phyloP scores from a whole-genome alignment of 2,329 filamentous ascomycete genomes.

The Stachybotrys elegans region DNA sequence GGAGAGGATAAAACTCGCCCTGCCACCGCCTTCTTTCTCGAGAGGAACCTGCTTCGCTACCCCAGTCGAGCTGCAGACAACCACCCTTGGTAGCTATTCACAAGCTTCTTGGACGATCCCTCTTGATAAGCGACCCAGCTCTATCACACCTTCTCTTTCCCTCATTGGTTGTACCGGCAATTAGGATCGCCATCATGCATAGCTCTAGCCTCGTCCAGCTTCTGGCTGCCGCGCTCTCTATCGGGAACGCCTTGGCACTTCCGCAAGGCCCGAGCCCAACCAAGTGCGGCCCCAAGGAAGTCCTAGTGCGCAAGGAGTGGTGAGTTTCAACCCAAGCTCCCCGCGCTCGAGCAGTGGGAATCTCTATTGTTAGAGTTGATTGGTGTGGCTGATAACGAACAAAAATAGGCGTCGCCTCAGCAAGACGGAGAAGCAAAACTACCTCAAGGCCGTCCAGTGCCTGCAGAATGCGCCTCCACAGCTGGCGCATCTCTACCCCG shows the following conservation, averaged over 20 bases:
- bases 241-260: not conserved
- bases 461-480: slow-evolving; percentile 12
- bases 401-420: slow-evolving; percentile 11
- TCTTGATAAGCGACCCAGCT: too few relatives aligned
- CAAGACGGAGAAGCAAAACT: slow-evolving; percentile 13
- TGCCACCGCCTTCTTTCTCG: not conserved
- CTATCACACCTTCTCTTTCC: too few relatives aligned
- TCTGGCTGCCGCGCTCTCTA: not conserved
- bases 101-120: too few relatives aligned
- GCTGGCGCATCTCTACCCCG: slow-evolving; percentile 10
- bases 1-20: not conserved
- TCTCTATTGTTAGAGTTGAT: too few relatives aligned
- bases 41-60: too few relatives aligned
- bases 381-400: too few relatives aligned
- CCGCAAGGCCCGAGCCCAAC: not conserved
- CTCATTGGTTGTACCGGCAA: too few relatives aligned
- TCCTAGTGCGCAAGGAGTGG: slow-evolving; percentile 12
- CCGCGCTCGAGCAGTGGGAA: too few relatives aligned
- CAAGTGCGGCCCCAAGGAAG: not conserved
- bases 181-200: not conserved
- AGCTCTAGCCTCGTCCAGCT: not conserved
- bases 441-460: slow-evolving; percentile 17
- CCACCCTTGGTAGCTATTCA: too few relatives aligned
- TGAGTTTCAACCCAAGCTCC: slow-evolving; percentile 4
- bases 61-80: too few relatives aligned